Evolutionary conservation across 768 basidiomycete genomes (phyloP).

Genomic region (Pulveroboletus ravenelii): DNA sequence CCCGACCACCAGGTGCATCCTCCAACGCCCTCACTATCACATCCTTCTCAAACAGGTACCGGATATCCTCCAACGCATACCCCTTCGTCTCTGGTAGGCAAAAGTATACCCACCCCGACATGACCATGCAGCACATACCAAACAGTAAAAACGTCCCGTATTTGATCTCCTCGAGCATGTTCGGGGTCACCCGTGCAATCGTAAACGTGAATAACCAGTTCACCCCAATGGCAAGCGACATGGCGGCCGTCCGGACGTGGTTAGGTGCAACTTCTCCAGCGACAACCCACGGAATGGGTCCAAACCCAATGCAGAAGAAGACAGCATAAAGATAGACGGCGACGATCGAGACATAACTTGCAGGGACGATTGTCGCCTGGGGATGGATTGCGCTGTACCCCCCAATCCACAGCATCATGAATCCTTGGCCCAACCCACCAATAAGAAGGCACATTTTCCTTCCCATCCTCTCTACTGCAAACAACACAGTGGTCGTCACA

Average conservation of each 20-base stretch:
- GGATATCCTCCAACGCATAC: slow-evolving; percentile 37
- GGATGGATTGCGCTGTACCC: slow-evolving; percentile 33
- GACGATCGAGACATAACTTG: slow-evolving; percentile 36
- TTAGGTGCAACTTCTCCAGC: slow-evolving; percentile 36
- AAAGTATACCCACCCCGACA: slow-evolving; percentile 35
- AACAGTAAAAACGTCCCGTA: slow-evolving; percentile 33
- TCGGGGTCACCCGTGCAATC: slow-evolving; percentile 36
- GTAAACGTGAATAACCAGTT: slow-evolving; percentile 37
- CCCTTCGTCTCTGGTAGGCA: slow-evolving; percentile 40
- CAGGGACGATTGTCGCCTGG: slow-evolving; percentile 22
- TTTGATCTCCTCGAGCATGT: slow-evolving; percentile 30
- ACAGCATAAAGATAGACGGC: slow-evolving; percentile 37
- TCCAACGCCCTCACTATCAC: slow-evolving; percentile 30
- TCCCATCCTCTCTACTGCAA: slow-evolving; percentile 47
- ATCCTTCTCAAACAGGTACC: slow-evolving; percentile 34
- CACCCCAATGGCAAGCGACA: slow-evolving; percentile 29
- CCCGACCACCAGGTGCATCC: slow-evolving; percentile 31
- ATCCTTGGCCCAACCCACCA: slow-evolving; percentile 45
- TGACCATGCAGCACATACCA: slow-evolving; percentile 29
- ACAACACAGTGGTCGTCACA: slow-evolving; percentile 36
- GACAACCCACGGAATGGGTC: slow-evolving; percentile 30
- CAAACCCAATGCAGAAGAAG: slow-evolving; percentile 34
- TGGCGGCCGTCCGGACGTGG: slow-evolving; percentile 34
- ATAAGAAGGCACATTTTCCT: slow-evolving; percentile 47
- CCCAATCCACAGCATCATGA: slow-evolving; percentile 37